Evolutionary conservation across 768 basidiomycete species (phyloP).

Genomic region (Rhodotorula graminis): DNA sequence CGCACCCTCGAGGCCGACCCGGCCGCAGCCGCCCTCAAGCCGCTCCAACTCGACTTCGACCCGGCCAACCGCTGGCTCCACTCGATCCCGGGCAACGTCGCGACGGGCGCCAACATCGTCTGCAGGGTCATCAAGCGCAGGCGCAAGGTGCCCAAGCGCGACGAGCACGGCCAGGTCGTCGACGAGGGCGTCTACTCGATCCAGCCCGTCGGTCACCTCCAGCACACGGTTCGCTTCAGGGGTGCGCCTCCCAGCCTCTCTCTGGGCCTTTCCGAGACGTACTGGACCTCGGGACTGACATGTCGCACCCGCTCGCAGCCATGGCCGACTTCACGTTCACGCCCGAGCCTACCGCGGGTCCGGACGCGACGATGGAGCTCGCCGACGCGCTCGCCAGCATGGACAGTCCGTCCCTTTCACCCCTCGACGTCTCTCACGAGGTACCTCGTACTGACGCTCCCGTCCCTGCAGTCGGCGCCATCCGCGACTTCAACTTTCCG

Average conservation of each 20-base stretch:
- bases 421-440: neutral
- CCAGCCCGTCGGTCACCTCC: slow-evolving; percentile 66
- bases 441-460: slow-evolving; percentile 1
- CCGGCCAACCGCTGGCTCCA: slow-evolving; percentile 72
- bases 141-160: slow-evolving; percentile 47
- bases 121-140: slow-evolving; percentile 68
- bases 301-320: slow-evolving; percentile 51
- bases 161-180: slow-evolving; percentile 12
- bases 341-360: slow-evolving; percentile 54
- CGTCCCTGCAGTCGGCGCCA: slow-evolving; percentile 59
- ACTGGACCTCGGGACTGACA: neutral
- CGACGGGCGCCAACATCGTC: slow-evolving; percentile 71
- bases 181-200: slow-evolving; percentile 62
- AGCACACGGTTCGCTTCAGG: slow-evolving; percentile 81
- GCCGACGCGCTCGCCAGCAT: slow-evolving; percentile 69
- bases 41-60: slow-evolving; percentile 68
- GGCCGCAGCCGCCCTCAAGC: neutral
- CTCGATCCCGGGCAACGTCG: slow-evolving; percentile 74
- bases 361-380: slow-evolving; percentile 65
- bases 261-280: slow-evolving; percentile 40
- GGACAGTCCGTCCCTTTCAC: slow-evolving; percentile 63
- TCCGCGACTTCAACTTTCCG: slow-evolving; percentile 66
- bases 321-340: slow-evolving; percentile 93
- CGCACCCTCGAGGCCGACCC: neutral
- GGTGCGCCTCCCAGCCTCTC: slow-evolving; percentile 56